Base-by-base conservation (phyloP, 805 yeast genomes). In the Metschnikowia gelsemii region DNA sequence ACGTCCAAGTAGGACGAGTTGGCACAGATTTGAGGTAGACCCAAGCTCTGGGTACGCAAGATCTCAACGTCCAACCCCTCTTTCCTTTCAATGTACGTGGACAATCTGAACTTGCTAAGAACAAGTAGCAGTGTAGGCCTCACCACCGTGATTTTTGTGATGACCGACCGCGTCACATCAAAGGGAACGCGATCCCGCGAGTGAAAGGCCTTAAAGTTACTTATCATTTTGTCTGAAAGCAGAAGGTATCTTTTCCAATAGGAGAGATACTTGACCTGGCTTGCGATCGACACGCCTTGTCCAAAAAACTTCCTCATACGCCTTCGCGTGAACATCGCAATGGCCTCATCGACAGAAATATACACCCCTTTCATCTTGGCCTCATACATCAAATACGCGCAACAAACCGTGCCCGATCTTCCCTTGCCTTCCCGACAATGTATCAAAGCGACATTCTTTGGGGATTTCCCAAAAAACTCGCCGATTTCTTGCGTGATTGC, bases 391-490 rank as follows among this genome's bases (percentile, higher is more conserved):
- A 90, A 59, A 55, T 79, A 84, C 0, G 89, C 87, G 45, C 86
- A 78, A 5, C 77, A 76, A 1, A 87, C 62, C 1, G 89, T 73
- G 0, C 98, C 97, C 0, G 96, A 82, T 20, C 98, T 68, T 0
- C 98, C 98, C 61, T 88, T 89, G 0, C 98, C 98, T 49, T 87
- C 86, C 55, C 84, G 81, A 58, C 98, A 91, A 58, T 91, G 97
- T 6, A 91, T 60, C 0, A 86, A 72, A 0, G 86, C 89, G 2
- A 84, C 80, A 41, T 75, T 71, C 0, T 61, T 43, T 0, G 63
- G 51, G 16, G 59, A 50, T 12, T 31, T 29, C 1, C 47, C 32
- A 19, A 84, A 54, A 47, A 62, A 82, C 0, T 46, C 49, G 30
- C 70, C 61, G 6, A 89, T 74, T 1, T 70, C 72, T 12, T 59